A percentile compares a stretch with the other conserved stretches of the same genome.
Conservation (phyloP, 2,329 filamentous ascomycete genomes). For the Curvularia spicifera region DNA sequence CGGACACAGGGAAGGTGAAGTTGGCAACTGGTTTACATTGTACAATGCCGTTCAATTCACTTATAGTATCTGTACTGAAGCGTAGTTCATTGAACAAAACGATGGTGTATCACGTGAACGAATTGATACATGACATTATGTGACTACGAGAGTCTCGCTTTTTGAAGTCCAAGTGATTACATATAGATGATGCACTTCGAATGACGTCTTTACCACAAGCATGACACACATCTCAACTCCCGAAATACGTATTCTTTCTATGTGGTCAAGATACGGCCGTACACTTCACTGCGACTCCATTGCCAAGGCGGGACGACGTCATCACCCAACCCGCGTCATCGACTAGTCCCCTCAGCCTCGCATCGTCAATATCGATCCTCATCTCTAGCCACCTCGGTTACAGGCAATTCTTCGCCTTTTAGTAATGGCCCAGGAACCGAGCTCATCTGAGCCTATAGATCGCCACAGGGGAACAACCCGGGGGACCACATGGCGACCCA, state of each 20-base stretch:
- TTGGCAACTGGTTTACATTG: neutral
- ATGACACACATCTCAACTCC: neutral
- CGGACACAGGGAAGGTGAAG: neutral
- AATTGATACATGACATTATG: too few species aligned
- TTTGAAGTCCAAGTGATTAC: neutral
- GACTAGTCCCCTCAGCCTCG: constrained; percentile 10
- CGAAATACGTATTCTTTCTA: neutral
- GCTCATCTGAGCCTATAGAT: constrained; percentile 17
- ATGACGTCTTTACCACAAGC: neutral
- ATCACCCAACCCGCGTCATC: constrained; percentile 18
- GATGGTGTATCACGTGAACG: neutral
- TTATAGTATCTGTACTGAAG: neutral
- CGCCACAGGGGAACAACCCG: constrained; percentile 10
- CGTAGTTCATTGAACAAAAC: neutral
- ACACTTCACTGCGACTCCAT: constrained; percentile 2
- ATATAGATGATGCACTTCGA: neutral
- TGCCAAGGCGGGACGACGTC: constrained; percentile 27
- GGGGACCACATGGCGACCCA: constrained; percentile 6
- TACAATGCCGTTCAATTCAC: neutral
- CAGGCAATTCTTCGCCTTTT: neutral
- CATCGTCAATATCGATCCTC: constrained; percentile 1
- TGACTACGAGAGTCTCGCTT: neutral
- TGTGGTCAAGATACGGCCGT: constrained; percentile 1
- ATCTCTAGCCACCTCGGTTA: constrained; percentile 2
- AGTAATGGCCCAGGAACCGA: constrained; percentile 12